phyloP scores from a whole-genome alignment of 768 basidiomycete species.

The Boletus reticuloceps region DNA sequence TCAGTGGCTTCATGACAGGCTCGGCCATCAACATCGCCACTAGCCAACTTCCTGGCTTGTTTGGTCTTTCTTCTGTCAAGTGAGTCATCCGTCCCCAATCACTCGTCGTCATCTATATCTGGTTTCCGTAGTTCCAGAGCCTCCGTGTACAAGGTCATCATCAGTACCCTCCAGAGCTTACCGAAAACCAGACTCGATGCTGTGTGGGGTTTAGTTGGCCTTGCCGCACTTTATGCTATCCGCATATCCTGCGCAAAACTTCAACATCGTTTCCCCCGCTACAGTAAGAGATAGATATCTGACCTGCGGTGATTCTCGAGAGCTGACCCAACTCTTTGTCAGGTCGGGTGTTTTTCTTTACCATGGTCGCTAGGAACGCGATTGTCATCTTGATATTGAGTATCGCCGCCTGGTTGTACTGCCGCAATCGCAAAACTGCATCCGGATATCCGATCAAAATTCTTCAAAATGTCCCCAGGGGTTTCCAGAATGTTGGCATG shows the following conservation, averaged over 20 bases:
- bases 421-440: slow-evolving; percentile 53
- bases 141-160: slow-evolving; percentile 82
- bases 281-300: slow-evolving; percentile 41
- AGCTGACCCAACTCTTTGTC: slow-evolving; percentile 3
- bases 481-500: slow-evolving; percentile 59
- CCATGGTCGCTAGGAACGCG: slow-evolving; percentile 74
- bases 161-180: slow-evolving; percentile 87
- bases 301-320: neutral
- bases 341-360: slow-evolving; percentile 76
- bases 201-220: slow-evolving; percentile 81
- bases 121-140: slow-evolving; percentile 66
- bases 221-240: slow-evolving; percentile 68
- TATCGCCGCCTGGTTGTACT: slow-evolving; percentile 83
- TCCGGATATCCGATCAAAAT: slow-evolving; percentile 83
- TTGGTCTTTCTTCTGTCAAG: slow-evolving; percentile 87
- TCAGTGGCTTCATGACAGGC: slow-evolving; percentile 95
- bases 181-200: slow-evolving; percentile 74
- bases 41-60: slow-evolving; percentile 84
- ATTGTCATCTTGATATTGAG: slow-evolving; percentile 89
- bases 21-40: slow-evolving; percentile 91
- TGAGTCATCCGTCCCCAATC: slow-evolving; percentile 36
- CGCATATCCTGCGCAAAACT: slow-evolving; percentile 53
- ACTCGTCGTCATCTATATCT: neutral
- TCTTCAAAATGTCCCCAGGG: slow-evolving; percentile 78
- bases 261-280: slow-evolving; percentile 57